These are phyloP conservation scores for Paramecium primaurelia DNA, from an alignment of 73 alveolate genomes.

Conservation along the genomic window DNA sequence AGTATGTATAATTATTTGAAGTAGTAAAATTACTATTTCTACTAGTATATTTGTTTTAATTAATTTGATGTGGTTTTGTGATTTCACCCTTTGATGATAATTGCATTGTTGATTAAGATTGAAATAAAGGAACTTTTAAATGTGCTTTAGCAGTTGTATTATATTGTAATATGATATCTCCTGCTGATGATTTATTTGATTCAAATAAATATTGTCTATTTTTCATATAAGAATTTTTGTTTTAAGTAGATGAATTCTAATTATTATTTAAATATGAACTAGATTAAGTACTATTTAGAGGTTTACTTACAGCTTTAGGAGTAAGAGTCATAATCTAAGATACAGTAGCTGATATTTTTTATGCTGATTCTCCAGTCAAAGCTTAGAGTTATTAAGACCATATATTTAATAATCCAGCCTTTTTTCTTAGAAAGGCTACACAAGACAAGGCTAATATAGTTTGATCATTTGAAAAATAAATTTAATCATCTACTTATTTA, in stretches of 20 bases:
- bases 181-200: neutral
- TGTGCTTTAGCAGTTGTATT: neutral
- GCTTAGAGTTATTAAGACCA: constrained; percentile 34
- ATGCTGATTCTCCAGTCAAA: constrained; percentile 26
- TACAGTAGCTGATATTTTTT: constrained; percentile 20
- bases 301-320: neutral
- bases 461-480: constrained; percentile 9
- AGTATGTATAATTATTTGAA: neutral
- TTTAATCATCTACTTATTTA: neutral
- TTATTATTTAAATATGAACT: neutral
- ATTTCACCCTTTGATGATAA: neutral
- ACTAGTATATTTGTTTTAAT: neutral
- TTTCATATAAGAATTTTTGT: neutral
- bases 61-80: neutral
- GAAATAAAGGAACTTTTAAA: neutral
- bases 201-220: neutral
- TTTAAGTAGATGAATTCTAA: neutral
- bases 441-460: constrained; percentile 38
- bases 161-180: neutral
- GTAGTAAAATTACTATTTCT: neutral
- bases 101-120: neutral
- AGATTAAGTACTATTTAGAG: neutral
- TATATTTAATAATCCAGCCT: constrained; percentile 22
- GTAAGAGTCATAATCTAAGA: constrained; percentile 15
- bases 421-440: constrained; percentile 32